phyloP scores from a whole-genome alignment of 176 grass and related monocot genomes.

The Hordeum marinum region DNA sequence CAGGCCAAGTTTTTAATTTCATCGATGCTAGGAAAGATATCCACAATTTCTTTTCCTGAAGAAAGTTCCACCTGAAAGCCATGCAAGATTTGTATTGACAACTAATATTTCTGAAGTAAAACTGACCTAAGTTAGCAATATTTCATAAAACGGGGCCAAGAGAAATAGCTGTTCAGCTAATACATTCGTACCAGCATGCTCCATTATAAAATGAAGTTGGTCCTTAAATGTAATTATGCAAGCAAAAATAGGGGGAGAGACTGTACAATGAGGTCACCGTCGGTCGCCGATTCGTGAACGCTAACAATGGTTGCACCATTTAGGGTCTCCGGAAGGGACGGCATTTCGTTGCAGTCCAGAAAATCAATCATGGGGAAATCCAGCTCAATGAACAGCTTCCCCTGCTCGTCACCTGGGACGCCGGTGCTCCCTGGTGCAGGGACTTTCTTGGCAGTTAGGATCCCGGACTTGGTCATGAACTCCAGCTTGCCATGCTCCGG shows the following conservation, averaged over 20 bases:
- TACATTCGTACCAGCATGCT: neutral
- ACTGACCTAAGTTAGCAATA: neutral
- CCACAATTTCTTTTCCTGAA: constrained; percentile 62
- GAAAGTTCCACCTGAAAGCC: constrained; percentile 64
- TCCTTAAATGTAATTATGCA: neutral
- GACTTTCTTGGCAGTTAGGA: constrained; percentile 56
- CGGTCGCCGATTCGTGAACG: constrained; percentile 33
- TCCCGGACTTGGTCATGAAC: constrained; percentile 58
- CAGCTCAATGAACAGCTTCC: constrained; percentile 56
- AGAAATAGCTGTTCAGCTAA: neutral
- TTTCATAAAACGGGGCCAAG: neutral
- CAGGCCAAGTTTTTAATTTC: constrained; percentile 45
- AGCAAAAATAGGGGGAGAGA: neutral
- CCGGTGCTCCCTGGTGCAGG: neutral
- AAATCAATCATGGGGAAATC: constrained; percentile 54
- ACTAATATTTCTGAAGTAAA: neutral
- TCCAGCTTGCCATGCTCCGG: constrained; percentile 32
- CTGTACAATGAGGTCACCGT: constrained; percentile 54
- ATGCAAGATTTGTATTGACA: neutral
- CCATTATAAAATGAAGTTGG: neutral
- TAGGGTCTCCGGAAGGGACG: constrained; percentile 49
- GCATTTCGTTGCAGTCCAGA: constrained; percentile 22
- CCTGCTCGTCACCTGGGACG: neutral
- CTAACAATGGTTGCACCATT: constrained; percentile 44
- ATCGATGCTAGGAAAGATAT: constrained; percentile 45